Conservation (phyloP, 345 rosid species). For the Murraya paniculata region DNA sequence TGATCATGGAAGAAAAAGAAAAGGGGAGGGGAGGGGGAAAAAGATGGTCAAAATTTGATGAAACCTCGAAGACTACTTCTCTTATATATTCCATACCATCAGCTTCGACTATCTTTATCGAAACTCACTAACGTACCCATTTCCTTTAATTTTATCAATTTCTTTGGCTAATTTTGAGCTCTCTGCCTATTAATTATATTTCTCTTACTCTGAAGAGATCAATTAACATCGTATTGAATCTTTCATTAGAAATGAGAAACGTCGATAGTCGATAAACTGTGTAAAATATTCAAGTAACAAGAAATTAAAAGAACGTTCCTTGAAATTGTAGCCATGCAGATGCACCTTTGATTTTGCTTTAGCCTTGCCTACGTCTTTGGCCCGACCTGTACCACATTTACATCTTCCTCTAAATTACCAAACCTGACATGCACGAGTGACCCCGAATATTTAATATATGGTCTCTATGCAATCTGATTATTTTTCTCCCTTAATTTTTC, state of each 20-base stretch:
- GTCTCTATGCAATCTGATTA: background rate
- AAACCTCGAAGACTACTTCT: conserved; percentile 44
- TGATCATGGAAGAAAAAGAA: conserved; percentile 23
- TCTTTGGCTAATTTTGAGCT: background rate
- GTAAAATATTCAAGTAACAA: background rate
- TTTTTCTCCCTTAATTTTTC: background rate
- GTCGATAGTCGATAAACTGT: background rate
- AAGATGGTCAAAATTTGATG: conserved; percentile 59
- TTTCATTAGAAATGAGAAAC: background rate
- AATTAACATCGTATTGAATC: background rate
- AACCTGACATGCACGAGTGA: conserved; percentile 49
- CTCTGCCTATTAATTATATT: too few relatives aligned
- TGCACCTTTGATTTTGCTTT: conserved; percentile 47
- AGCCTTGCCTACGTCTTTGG: conserved; percentile 14
- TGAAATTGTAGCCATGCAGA: conserved; percentile 45
- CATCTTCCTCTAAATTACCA: conserved; percentile 19
- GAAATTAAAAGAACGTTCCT: conserved; percentile 32
- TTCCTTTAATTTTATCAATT: background rate
- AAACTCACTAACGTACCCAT: conserved; percentile 24
- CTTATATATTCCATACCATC: conserved; percentile 40
- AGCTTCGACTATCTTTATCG: conserved; percentile 45
- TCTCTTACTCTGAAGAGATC: background rate
- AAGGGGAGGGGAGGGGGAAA: conserved; percentile 9
- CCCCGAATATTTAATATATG: background rate
- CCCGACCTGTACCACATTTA: background rate